Percentiles rank a stretch among this genome's conserved stretches.
These are phyloP conservation scores for Physocladia obscura DNA, from an alignment of 192 early-diverging fungal species.

Conservation along the genomic window DNA sequence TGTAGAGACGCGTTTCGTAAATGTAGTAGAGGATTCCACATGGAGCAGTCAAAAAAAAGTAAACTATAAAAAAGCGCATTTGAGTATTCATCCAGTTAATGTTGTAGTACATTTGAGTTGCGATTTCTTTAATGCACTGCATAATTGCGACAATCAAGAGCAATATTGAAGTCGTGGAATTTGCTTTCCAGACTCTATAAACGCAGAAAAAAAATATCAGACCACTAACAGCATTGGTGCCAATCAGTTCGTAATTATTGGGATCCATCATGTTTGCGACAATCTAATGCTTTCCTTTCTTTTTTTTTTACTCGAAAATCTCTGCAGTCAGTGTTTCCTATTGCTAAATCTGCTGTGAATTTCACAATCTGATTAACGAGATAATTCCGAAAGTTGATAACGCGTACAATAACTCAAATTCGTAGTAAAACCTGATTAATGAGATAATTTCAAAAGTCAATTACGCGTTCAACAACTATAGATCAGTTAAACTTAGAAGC, in stretches of 20 bases:
- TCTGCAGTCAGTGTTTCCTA: too few relatives aligned
- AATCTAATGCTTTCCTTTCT: neutral
- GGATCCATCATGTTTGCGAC: conserved; percentile 74
- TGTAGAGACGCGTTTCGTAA: neutral
- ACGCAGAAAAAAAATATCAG: neutral
- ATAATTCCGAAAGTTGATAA: too few relatives aligned
- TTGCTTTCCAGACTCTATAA: neutral
- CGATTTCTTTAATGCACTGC: neutral
- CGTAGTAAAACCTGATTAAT: too few relatives aligned
- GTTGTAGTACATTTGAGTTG: neutral
- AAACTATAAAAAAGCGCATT: neutral
- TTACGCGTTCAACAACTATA: too few relatives aligned
- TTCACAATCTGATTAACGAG: too few relatives aligned
- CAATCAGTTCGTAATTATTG: conserved; percentile 4
- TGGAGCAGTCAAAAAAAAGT: neutral
- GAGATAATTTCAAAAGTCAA: too few relatives aligned
- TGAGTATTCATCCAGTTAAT: neutral
- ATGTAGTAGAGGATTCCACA: neutral
- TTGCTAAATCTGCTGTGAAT: too few relatives aligned
- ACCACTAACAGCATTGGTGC: neutral
- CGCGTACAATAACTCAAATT: too few relatives aligned
- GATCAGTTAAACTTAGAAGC: too few relatives aligned
- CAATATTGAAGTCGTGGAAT: neutral
- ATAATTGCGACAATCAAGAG: neutral
- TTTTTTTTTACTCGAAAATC: conserved; percentile 16